These are phyloP conservation scores for Ramalina peruviana DNA, from an alignment of 495 filamentous ascomycete species.

Conservation along the genomic window DNA sequence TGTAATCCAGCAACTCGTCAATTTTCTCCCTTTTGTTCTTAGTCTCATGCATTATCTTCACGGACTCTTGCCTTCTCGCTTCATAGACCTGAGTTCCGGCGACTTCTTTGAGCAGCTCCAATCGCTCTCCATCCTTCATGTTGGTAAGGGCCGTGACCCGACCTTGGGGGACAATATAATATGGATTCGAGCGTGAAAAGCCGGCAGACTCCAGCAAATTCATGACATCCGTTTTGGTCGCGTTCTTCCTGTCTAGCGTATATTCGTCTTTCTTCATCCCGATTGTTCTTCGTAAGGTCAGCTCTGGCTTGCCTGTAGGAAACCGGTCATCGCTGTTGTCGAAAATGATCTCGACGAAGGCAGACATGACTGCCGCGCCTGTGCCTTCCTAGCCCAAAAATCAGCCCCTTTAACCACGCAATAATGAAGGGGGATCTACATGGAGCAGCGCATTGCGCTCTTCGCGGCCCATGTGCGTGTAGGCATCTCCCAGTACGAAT, in stretches of 20 bases:
- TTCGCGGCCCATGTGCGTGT: slow-evolving; percentile 89
- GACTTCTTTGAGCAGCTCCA: slow-evolving; percentile 89
- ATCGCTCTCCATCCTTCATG: slow-evolving; percentile 86
- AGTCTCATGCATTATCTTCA: slow-evolving; percentile 95
- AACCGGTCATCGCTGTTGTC: slow-evolving; percentile 96
- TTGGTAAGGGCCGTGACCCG: slow-evolving; percentile 93
- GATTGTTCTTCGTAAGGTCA: slow-evolving; percentile 84
- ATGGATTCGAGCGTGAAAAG: slow-evolving; percentile 94
- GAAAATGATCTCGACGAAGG: slow-evolving; percentile 97
- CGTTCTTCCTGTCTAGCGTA: slow-evolving; percentile 88
- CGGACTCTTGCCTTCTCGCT: slow-evolving; percentile 68
- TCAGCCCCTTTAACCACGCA: neutral
- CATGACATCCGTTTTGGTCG: slow-evolving; percentile 87
- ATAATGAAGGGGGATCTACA: slow-evolving; percentile 19
- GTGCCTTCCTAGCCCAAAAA: slow-evolving; percentile 57
- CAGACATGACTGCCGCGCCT: slow-evolving; percentile 95
- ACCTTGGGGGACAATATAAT: slow-evolving; percentile 97
- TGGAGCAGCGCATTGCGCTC: slow-evolving; percentile 91
- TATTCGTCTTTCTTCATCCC: slow-evolving; percentile 98
- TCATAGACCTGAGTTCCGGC: slow-evolving; percentile 97
- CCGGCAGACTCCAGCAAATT: slow-evolving; percentile 92
- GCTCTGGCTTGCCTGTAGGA: slow-evolving; percentile 80
- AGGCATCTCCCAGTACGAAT: slow-evolving; percentile 95
- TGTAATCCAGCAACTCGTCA: slow-evolving; percentile 79
- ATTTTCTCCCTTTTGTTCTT: slow-evolving; percentile 90